phyloP scores from a whole-genome alignment of 1,139 yeast genomes.

The Yamadazyma trypodendri region DNA sequence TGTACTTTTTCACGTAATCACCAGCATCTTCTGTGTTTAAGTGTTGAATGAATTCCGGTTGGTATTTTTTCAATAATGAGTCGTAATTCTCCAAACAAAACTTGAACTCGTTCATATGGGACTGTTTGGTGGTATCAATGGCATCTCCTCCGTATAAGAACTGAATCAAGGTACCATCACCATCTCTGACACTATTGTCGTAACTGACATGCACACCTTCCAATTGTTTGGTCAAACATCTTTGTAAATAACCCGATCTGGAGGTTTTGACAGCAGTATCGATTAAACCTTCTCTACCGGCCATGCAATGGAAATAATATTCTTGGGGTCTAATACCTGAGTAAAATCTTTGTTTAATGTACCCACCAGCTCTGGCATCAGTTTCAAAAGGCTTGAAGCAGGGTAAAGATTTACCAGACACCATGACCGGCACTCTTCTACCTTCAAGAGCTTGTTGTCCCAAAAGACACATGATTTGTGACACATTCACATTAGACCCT shows the following conservation, averaged over 20 bases:
- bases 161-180: slow-evolving; percentile 91
- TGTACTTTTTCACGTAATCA: slow-evolving; percentile 76
- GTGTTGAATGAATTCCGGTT: slow-evolving; percentile 58
- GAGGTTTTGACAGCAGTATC: slow-evolving; percentile 99
- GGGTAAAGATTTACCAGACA: slow-evolving; percentile 95
- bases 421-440: slow-evolving; percentile 99
- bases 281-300: slow-evolving; percentile 99
- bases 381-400: slow-evolving; percentile 96
- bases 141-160: slow-evolving; percentile 98
- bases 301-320: slow-evolving; percentile 99
- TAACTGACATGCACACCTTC: slow-evolving; percentile 96
- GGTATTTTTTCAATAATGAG: slow-evolving; percentile 80
- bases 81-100: slow-evolving; percentile 93
- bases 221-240: slow-evolving; percentile 96
- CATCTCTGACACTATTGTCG: slow-evolving; percentile 94
- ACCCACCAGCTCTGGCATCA: slow-evolving; percentile 98
- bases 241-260: slow-evolving; percentile 96
- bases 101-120: slow-evolving; percentile 89
- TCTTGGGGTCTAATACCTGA: slow-evolving; percentile 99
- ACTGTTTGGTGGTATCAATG: slow-evolving; percentile 89
- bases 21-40: slow-evolving; percentile 82
- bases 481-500: slow-evolving; percentile 97
- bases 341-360: slow-evolving; percentile 94
- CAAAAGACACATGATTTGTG: slow-evolving; percentile 98
- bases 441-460: slow-evolving; percentile 99